Percentiles rank a stretch among this genome's conserved stretches.
Evolutionary conservation across 2,329 filamentous ascomycete genomes (phyloP).

Genomic region (Cercospora sesami): DNA sequence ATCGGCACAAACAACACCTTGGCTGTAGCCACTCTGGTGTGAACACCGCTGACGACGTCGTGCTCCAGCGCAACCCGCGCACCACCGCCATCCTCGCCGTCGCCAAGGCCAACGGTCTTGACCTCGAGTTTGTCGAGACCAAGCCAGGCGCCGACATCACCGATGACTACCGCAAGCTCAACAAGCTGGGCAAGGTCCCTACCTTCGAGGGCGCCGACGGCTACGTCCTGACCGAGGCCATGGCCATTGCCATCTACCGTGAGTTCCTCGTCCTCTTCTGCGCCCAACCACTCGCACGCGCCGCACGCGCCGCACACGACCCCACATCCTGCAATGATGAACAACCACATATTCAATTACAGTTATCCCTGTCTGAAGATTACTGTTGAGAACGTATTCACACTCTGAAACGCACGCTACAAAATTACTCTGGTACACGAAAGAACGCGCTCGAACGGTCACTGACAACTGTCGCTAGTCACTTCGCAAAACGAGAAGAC

Average conservation of each 20-base stretch:
- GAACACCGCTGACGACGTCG: constrained; percentile 10
- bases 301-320: background rate
- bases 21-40: background rate
- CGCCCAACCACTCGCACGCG: background rate
- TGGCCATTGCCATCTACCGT: constrained; percentile 98
- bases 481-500: constrained; percentile 99
- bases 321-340: constrained; percentile 63
- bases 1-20: constrained; percentile 18
- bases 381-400: constrained; percentile 83
- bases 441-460: background rate
- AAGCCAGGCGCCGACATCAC: constrained; percentile 64
- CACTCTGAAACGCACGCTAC: constrained; percentile 65
- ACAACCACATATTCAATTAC: constrained; percentile 55
- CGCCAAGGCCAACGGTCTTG: constrained; percentile 95
- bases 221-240: constrained; percentile 82
- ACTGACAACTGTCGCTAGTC: constrained; percentile 57
- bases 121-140: constrained; percentile 79
- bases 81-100: constrained; percentile 85
- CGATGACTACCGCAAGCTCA: constrained; percentile 79
- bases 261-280: constrained; percentile 53
- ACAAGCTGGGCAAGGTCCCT: constrained; percentile 86
- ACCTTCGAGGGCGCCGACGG: constrained; percentile 91
- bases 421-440: background rate
- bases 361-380: constrained; percentile 99
- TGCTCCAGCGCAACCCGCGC: constrained; percentile 76